phyloP scores from a whole-genome alignment of 768 basidiomycete genomes.

The Boletus rubescentipes region DNA sequence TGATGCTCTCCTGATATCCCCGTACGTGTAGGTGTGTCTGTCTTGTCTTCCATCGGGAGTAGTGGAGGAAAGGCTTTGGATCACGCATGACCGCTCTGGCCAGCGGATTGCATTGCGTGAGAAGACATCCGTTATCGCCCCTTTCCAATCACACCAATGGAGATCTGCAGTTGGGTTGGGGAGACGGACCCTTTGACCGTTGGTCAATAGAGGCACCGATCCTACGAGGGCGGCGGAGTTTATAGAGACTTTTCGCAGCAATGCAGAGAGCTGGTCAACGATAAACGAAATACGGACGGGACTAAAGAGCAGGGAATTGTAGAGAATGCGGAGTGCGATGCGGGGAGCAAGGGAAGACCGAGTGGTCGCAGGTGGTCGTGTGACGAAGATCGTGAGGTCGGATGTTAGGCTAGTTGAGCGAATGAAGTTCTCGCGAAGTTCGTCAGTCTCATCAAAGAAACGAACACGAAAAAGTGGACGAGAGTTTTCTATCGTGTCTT shows the following conservation, averaged over 20 bases:
- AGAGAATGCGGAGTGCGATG: conserved; percentile 80
- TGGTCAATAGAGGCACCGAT: conserved; percentile 76
- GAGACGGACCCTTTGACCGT: conserved; percentile 62
- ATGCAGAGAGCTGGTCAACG: conserved; percentile 79
- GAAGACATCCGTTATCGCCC: conserved; percentile 95
- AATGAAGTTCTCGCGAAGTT: conserved; percentile 70
- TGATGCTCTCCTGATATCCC: conserved; percentile 75
- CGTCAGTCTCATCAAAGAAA: conserved; percentile 93
- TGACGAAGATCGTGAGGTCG: conserved; percentile 91
- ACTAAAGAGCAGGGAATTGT: conserved; percentile 94
- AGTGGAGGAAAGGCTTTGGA: conserved; percentile 64
- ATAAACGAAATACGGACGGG: conserved; percentile 71
- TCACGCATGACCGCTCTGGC: conserved; percentile 85
- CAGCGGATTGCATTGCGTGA: conserved; percentile 76
- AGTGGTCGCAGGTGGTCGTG: conserved; percentile 63
- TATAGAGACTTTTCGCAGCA: conserved; percentile 68
- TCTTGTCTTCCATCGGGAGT: conserved; percentile 45
- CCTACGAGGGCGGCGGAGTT: conserved; percentile 73
- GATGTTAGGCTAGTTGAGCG: conserved; percentile 79
- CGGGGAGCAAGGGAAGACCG: conserved; percentile 70
- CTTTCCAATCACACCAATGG: conserved; percentile 97
- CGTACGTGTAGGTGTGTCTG: conserved; percentile 69
- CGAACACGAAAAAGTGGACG: conserved; percentile 85
- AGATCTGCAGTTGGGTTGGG: conserved; percentile 87
- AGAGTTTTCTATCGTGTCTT: conserved; percentile 49